A percentile compares a stretch with the other conserved stretches of the same genome.
These are phyloP conservation scores for Penicillium tannophilum DNA, from an alignment of 495 filamentous ascomycete genomes.

Conservation along the genomic window DNA sequence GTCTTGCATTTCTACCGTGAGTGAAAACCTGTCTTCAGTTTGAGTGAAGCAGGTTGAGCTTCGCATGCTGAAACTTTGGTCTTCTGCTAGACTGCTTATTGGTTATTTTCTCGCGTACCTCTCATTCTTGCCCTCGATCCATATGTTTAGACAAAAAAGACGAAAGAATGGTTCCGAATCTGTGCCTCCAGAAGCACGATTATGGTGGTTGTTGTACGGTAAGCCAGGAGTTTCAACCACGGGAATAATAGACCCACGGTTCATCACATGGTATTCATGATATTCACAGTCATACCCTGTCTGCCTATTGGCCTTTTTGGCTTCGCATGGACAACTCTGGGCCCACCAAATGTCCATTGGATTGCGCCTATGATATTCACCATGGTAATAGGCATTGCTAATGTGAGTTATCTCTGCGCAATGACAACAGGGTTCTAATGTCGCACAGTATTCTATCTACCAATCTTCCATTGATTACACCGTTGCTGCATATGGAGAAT, in stretches of 20 bases:
- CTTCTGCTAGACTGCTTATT: slow-evolving; percentile 46
- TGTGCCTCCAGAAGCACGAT: slow-evolving; percentile 53
- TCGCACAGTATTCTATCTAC: slow-evolving; percentile 60
- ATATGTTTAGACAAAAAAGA: neutral
- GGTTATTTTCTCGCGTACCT: slow-evolving; percentile 68
- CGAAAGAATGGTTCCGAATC: neutral
- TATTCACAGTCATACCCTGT: slow-evolving; percentile 57
- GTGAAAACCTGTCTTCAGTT: neutral
- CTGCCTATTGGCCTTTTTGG: slow-evolving; percentile 68
- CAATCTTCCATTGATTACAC: slow-evolving; percentile 87
- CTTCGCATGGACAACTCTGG: slow-evolving; percentile 67
- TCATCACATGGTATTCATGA: too few relatives aligned
- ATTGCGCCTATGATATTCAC: slow-evolving; percentile 65
- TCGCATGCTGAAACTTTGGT: neutral
- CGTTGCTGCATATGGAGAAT: slow-evolving; percentile 76
- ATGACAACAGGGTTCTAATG: neutral
- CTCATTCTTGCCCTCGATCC: slow-evolving; percentile 65
- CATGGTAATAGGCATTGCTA: slow-evolving; percentile 65
- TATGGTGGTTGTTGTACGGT: slow-evolving; percentile 54
- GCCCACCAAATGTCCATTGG: slow-evolving; percentile 63
- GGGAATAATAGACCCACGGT: too few relatives aligned
- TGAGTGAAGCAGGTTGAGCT: too few relatives aligned
- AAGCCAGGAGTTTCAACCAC: neutral
- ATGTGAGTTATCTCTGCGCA: slow-evolving; percentile 26
- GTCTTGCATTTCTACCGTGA: slow-evolving; percentile 62